Base-by-base conservation (phyloP, 352 stramenopile genomes). In the Phytopythium aichiense region DNA sequence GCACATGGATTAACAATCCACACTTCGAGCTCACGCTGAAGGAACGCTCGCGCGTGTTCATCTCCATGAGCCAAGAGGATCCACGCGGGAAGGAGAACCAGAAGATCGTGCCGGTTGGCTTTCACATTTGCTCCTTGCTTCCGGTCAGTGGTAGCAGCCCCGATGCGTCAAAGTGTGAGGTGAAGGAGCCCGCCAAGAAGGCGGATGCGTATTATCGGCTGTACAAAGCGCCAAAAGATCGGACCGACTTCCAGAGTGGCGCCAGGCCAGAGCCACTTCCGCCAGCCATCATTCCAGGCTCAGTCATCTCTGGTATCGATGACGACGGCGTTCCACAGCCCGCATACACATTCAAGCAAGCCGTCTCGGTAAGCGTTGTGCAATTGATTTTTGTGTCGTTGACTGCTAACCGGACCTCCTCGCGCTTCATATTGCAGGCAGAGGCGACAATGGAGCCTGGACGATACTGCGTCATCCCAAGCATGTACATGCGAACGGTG, bases 1-100 rank as follows among this genome's bases (percentile, higher is more conserved):
- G 67, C n/a, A 96, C 89, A 0, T 96, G 89, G 87, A 76, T 89
- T 33, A 92, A 89, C 54, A 97, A 97, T 28, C 89, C 89, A 0
- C 88, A 80, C 37, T 94, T 93, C 52, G 79, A 92, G 31, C 60
- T 97, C 6, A 61, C 70, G 23, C 51, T 97, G 1, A 69, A 88
- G 40, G 72, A 89, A 33, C 77, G 76, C 6, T 78, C 75, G 25
- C 76, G 69, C 1, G 72, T 94, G 18, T 92, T 93, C 59, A 79
- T 85, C 20, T 94, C 82, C 0, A 65, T 95, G 31, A 91, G 81
- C 25, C 86, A 95, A 60, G 82, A 95, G 68, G 86, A 95, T 40
- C 84, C 81, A 23, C 79, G 86, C 12, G 86, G 86, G 15, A 91
- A 75, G 56, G 69, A 78, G 11, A 87, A 81, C n/a, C 43, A 79